phyloP scores from a whole-genome alignment of 2,329 filamentous ascomycete species.

The Ophiostoma quercus region DNA sequence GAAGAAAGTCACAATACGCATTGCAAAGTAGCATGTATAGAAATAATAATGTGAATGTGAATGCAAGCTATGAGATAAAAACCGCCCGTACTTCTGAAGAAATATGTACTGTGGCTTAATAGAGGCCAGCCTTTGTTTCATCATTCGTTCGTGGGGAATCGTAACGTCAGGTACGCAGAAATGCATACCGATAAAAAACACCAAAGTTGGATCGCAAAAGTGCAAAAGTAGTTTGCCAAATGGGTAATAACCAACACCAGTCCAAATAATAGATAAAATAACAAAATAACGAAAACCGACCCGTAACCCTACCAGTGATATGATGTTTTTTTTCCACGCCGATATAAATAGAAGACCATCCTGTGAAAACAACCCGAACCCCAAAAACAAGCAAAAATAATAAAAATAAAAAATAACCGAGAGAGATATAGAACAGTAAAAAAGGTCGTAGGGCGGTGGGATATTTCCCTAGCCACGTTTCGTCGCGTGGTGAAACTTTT shows the following conservation, averaged over 20 bases:
- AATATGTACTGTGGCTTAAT: not conserved
- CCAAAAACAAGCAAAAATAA: not conserved
- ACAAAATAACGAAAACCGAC: not conserved
- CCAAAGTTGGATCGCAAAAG: not conserved
- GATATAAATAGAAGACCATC: not conserved
- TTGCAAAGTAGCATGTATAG: not conserved
- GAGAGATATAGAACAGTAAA: not conserved
- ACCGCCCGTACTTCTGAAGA: not conserved
- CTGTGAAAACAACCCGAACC: not conserved
- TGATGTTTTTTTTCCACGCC: slow-evolving; percentile 17
- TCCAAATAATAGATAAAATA: not conserved
- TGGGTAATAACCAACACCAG: slow-evolving; percentile 5
- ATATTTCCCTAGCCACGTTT: slow-evolving; percentile 11
- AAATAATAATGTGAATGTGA: not conserved
- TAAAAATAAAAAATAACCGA: not conserved
- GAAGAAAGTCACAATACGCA: not conserved
- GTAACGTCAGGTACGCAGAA: too few relatives aligned
- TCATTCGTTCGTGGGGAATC: not conserved
- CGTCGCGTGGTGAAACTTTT: not conserved
- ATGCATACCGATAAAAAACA: not conserved
- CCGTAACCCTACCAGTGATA: not conserved
- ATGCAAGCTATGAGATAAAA: not conserved
- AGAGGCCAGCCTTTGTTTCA: not conserved
- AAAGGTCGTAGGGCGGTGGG: not conserved
- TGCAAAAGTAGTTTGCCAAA: not conserved